Evolutionary conservation across 148 eudicot species (phyloP).

Genomic region (Cornus suecica): DNA sequence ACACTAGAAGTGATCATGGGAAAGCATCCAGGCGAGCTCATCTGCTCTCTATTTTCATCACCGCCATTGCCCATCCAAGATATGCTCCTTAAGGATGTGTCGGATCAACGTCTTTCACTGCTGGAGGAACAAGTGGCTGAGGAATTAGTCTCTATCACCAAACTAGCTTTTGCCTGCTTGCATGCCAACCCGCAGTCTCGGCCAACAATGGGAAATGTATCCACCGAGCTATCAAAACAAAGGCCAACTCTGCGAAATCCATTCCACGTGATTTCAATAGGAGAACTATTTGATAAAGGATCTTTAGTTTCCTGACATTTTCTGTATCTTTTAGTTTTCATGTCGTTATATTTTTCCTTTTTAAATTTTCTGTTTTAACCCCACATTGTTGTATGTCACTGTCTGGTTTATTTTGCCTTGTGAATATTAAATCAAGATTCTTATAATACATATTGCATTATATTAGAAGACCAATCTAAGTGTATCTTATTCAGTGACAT

Average conservation of each 20-base stretch:
- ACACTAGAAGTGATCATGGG: conserved; percentile 22
- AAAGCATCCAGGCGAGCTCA: conserved; percentile 24
- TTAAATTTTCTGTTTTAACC: background rate
- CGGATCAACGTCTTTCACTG: background rate
- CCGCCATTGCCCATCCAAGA: background rate
- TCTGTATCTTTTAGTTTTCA: no score
- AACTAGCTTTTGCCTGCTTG: conserved; percentile 17
- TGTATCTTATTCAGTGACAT: no score
- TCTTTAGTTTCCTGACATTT: background rate
- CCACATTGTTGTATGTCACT: background rate
- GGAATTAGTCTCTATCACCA: conserved; percentile 8
- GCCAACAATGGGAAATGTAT: conserved; percentile 28
- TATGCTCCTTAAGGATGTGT: background rate
- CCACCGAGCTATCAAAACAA: background rate
- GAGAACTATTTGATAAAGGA: background rate
- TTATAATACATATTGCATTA: no score
- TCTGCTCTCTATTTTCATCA: background rate
- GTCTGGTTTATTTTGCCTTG: no score
- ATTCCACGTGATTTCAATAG: background rate
- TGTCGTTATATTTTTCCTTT: background rate
- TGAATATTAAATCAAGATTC: no score
- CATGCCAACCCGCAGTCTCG: conserved; percentile 16
- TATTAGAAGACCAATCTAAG: no score
- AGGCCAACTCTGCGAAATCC: background rate
- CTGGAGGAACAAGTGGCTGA: background rate